Percentiles rank a stretch among this genome's conserved stretches.
Evolutionary conservation across 2,329 filamentous ascomycete species (phyloP).

Genomic region (Diplodia seriata): DNA sequence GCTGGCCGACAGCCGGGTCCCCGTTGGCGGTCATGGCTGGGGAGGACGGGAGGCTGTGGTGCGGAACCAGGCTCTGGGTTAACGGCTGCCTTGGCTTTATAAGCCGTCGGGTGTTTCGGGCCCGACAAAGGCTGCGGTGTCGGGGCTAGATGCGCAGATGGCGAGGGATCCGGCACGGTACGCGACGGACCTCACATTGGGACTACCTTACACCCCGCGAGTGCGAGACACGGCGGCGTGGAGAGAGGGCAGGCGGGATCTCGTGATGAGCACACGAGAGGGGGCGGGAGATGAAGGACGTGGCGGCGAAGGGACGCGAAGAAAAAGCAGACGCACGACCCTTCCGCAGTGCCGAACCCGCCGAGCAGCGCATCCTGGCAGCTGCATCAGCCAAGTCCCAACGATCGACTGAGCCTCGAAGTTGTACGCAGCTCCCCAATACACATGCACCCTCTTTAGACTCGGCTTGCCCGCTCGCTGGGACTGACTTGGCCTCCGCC

Average conservation of each 20-base stretch:
- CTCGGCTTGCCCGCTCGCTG: neutral
- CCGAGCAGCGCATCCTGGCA: slow-evolving; percentile 16
- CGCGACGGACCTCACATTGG: slow-evolving; percentile 27
- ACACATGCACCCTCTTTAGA: slow-evolving; percentile 15
- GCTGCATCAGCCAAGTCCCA: slow-evolving; percentile 28
- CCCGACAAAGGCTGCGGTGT: slow-evolving; percentile 27
- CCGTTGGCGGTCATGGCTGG: slow-evolving; percentile 31
- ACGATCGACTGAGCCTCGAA: slow-evolving; percentile 25
- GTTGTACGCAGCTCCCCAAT: slow-evolving; percentile 22
- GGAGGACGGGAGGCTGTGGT: neutral
- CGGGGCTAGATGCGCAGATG: slow-evolving; percentile 18
- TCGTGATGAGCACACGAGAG: slow-evolving; percentile 21
- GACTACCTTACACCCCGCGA: slow-evolving; percentile 21
- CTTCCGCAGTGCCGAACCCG: slow-evolving; percentile 10
- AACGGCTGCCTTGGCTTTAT: slow-evolving; percentile 31
- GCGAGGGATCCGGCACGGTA: slow-evolving; percentile 26
- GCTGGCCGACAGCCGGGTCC: slow-evolving; percentile 38
- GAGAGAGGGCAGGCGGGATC: slow-evolving; percentile 4
- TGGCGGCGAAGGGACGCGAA: slow-evolving; percentile 11
- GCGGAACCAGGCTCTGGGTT: slow-evolving; percentile 17
- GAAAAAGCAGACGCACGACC: slow-evolving; percentile 20
- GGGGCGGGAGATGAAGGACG: slow-evolving; percentile 2
- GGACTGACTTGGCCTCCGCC: neutral
- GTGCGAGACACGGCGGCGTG: slow-evolving; percentile 20
- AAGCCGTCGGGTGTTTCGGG: slow-evolving; percentile 28